A percentile compares a stretch with the other conserved stretches of the same genome.
These are phyloP conservation scores for Paraphoma chrysanthemicola DNA, from an alignment of 2,329 filamentous ascomycete genomes.

Conservation along the genomic window DNA sequence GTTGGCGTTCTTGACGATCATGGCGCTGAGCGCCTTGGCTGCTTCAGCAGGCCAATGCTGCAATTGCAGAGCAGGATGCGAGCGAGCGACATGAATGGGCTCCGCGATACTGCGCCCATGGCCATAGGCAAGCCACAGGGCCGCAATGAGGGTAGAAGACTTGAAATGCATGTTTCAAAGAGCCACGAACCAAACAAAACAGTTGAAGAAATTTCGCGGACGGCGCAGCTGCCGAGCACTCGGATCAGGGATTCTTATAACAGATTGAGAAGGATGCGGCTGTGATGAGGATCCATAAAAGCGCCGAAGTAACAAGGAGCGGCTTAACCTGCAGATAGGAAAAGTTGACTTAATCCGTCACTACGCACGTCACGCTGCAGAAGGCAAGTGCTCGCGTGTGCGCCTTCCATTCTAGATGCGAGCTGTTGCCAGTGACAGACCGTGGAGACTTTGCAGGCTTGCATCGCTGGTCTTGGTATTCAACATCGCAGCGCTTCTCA, in stretches of 20 bases:
- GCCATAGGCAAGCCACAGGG: slow-evolving; percentile 27
- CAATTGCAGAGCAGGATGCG: slow-evolving; percentile 24
- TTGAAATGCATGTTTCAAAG: not conserved
- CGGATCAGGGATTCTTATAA: not conserved
- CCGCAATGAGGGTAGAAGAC: slow-evolving; percentile 18
- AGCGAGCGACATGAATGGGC: not conserved
- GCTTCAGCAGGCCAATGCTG: slow-evolving; percentile 36
- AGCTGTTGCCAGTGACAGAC: not conserved
- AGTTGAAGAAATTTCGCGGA: not conserved
- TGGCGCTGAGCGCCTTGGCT: slow-evolving; percentile 31
- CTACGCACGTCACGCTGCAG: slow-evolving; percentile 1
- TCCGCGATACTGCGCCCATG: slow-evolving; percentile 13
- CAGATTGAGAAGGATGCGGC: not conserved
- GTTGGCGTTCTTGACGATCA: slow-evolving; percentile 39
- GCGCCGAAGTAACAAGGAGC: slow-evolving; percentile 2
- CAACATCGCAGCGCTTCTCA: not conserved
- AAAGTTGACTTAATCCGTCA: not conserved
- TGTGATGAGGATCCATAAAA: slow-evolving; percentile 1
- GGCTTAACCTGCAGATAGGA: not conserved
- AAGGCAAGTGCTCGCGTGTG: slow-evolving; percentile 1
- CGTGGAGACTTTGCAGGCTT: not conserved
- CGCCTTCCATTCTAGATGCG: not conserved
- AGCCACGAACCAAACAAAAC: not conserved
- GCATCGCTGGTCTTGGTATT: not conserved
- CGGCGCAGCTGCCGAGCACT: not conserved